Evolutionary conservation across 371 early-diverging fungal genomes (phyloP).

Genomic region (Parasitella parasitica): DNA sequence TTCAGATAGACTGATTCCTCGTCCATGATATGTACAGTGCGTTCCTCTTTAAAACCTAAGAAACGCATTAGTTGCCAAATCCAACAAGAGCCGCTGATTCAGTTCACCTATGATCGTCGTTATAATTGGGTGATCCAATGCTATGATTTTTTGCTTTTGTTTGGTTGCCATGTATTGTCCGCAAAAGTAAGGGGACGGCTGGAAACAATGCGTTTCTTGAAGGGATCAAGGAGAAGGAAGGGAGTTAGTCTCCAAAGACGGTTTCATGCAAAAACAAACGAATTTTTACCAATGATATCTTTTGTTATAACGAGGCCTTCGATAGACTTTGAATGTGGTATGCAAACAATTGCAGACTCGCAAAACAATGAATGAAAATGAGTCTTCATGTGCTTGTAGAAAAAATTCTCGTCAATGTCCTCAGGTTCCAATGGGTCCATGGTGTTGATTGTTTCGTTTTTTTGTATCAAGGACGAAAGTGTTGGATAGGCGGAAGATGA

Average conservation of each 20-base stretch:
- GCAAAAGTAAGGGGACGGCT: conserved; percentile 59
- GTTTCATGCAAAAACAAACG: neutral
- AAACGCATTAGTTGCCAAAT: neutral
- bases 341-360: conserved; percentile 53
- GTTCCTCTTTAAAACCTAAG: conserved; percentile 54
- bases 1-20: conserved; percentile 56
- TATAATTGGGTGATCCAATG: conserved; percentile 52
- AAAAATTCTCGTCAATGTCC: conserved; percentile 52
- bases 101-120: conserved; percentile 49
- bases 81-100: no score
- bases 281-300: conserved; percentile 52
- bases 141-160: conserved; percentile 51
- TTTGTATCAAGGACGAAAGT: conserved; percentile 36
- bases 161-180: conserved; percentile 58
- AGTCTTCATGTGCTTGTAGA: conserved; percentile 43
- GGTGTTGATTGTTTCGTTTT: neutral
- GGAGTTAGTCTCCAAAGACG: neutral
- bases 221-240: neutral
- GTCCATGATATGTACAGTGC: conserved; percentile 51
- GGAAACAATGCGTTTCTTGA: conserved; percentile 61
- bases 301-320: conserved; percentile 54
- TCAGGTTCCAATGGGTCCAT: conserved; percentile 31
- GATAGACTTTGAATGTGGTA: conserved; percentile 57
- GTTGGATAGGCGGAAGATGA: conserved; percentile 23
- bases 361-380: conserved; percentile 45